Evolutionary conservation across 1,284 basidiomycete species (phyloP).

Genomic region (Farysia itapuensis): DNA sequence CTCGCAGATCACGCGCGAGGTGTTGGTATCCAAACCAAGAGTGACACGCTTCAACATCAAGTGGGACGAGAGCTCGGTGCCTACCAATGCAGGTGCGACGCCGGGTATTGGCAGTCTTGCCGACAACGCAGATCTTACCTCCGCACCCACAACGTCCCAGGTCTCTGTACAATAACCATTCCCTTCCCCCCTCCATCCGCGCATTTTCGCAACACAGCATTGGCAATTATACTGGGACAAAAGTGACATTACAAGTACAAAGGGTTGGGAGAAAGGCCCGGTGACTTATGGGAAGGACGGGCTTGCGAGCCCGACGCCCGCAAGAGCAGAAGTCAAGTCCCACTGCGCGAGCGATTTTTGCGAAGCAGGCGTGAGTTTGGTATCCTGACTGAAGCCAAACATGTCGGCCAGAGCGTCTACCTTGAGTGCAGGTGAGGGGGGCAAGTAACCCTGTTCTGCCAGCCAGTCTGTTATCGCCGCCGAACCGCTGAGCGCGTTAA

Average conservation of each 20-base stretch:
- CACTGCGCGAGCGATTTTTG: slow-evolving; percentile 5
- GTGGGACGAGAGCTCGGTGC: slow-evolving; percentile 54
- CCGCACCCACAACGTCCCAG: neutral
- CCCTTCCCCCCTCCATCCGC: neutral
- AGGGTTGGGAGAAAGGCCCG: neutral
- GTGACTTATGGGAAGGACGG: neutral
- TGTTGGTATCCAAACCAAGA: slow-evolving; percentile 84
- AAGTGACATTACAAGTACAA: neutral
- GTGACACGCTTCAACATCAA: slow-evolving; percentile 75
- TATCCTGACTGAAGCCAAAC: slow-evolving; percentile 8
- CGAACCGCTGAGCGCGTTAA: slow-evolving; percentile 64
- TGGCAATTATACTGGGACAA: neutral
- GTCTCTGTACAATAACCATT: neutral
- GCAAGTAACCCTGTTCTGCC: slow-evolving; percentile 54
- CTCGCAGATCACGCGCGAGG: slow-evolving; percentile 73
- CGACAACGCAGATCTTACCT: neutral
- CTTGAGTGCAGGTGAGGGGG: neutral
- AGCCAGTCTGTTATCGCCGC: slow-evolving; percentile 65
- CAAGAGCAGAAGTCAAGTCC: slow-evolving; percentile 8
- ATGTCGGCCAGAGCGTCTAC: slow-evolving; percentile 12
- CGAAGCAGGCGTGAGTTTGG: neutral
- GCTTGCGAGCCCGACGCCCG: slow-evolving; percentile 8
- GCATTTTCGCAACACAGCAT: neutral
- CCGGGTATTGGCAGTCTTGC: no score
- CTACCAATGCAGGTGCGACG: no score